phyloP scores from a whole-genome alignment of 805 yeast genomes.

The Starmerella riodocensis region DNA sequence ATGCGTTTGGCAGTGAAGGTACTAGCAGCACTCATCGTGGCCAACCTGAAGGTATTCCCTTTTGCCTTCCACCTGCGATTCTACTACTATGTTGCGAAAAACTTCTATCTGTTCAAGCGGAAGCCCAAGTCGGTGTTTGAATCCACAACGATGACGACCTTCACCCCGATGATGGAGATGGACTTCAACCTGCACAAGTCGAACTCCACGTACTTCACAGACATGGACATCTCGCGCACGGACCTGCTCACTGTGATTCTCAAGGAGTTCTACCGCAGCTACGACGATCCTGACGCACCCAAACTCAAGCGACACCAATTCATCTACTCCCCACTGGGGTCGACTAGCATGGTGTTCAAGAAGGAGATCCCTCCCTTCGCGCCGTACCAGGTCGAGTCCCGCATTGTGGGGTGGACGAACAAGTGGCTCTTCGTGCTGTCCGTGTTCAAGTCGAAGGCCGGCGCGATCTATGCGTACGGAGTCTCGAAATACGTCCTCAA shows the following conservation, averaged over 20 bases:
- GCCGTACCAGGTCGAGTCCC: constrained; percentile 40
- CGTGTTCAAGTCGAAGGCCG: constrained; percentile 35
- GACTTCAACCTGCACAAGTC: constrained; percentile 81
- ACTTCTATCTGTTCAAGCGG: constrained; percentile 29
- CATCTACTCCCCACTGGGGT: constrained; percentile 69
- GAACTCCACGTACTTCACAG: constrained; percentile 72
- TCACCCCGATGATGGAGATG: constrained; percentile 64
- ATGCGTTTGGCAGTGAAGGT: too few relatives aligned
- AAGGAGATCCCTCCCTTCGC: constrained; percentile 62
- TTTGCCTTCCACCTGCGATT: constrained; percentile 53
- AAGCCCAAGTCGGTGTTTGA: constrained; percentile 7
- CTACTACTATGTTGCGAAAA: constrained; percentile 35
- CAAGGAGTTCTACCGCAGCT: constrained; percentile 40
- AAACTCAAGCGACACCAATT: constrained; percentile 24
- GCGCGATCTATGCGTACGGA: constrained; percentile 39
- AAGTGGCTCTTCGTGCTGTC: constrained; percentile 72
- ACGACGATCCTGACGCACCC: constrained; percentile 26
- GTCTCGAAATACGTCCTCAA: constrained; percentile 74
- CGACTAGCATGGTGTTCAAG: constrained; percentile 52
- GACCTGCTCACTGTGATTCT: constrained; percentile 45
- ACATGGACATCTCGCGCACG: constrained; percentile 67
- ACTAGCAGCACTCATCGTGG: too few relatives aligned
- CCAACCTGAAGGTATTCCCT: constrained; percentile 55
- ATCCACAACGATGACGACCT: constrained; percentile 29
- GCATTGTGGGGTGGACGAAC: constrained; percentile 68